Conservation (phyloP, 2,329 filamentous ascomycete species). For the Monosporascus sp. region DNA sequence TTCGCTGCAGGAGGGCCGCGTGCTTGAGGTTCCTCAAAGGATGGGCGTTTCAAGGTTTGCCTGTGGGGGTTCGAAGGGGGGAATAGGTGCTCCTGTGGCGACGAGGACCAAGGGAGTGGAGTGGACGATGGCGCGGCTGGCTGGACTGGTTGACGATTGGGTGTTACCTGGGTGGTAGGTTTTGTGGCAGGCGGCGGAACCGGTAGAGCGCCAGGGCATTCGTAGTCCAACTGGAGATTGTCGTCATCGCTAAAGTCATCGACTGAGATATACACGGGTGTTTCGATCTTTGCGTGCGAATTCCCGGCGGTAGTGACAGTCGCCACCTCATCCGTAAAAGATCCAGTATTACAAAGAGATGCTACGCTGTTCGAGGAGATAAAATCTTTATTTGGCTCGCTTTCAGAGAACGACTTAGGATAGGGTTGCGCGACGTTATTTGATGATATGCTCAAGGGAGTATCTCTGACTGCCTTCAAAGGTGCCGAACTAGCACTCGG, state of each 20-base stretch:
- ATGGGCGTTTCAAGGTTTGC: constrained; percentile 37
- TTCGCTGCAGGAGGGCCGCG: constrained; percentile 41
- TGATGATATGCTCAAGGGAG: constrained; percentile 29
- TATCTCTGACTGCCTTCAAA: constrained; percentile 32
- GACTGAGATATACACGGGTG: constrained; percentile 61
- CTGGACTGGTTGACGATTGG: constrained; percentile 14
- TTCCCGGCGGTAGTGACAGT: constrained; percentile 30
- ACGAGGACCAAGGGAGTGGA: constrained; percentile 66
- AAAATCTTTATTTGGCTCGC: constrained; percentile 5
- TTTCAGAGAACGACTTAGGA: constrained; percentile 8
- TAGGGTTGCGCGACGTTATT: constrained; percentile 25
- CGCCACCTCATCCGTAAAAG: constrained; percentile 40
- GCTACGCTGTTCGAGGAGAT: constrained; percentile 27
- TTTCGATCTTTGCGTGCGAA: constrained; percentile 17
- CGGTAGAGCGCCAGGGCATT: constrained; percentile 52
- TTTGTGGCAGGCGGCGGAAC: constrained; percentile 17
- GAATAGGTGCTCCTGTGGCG: constrained; percentile 45
- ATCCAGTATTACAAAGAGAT: constrained; percentile 41
- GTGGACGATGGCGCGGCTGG: constrained; percentile 23
- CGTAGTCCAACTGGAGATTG: constrained; percentile 65
- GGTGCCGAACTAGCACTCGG: constrained; percentile 31
- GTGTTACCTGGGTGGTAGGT: constrained; percentile 19
- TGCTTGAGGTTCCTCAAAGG: constrained; percentile 24
- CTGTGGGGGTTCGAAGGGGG: constrained; percentile 29
- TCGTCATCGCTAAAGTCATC: constrained; percentile 86